phyloP scores from a whole-genome alignment of 805 yeast species.

The Yarrowia yakushimensis region DNA sequence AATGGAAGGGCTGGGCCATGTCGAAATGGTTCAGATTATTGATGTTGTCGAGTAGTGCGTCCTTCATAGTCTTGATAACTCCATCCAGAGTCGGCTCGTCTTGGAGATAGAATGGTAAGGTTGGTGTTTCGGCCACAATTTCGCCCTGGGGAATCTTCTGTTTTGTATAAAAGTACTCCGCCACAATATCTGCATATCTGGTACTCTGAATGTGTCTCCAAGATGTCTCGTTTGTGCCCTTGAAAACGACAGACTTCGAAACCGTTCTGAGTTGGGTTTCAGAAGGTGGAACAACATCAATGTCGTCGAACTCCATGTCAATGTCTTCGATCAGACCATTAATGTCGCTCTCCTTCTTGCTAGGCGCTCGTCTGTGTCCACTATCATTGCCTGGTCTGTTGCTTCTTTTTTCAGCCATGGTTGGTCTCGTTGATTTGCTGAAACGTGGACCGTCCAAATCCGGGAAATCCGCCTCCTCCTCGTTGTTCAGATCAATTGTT shows the following conservation, averaged over 20 bases:
- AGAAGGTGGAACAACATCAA: not conserved
- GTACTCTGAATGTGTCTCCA: constrained; percentile 9
- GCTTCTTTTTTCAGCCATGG: not conserved
- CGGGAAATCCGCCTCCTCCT: not conserved
- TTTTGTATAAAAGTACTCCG: not conserved
- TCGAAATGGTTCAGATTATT: constrained; percentile 3
- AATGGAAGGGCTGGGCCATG: not conserved
- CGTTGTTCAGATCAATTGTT: not conserved
- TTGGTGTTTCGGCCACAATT: not conserved
- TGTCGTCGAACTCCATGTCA: not conserved
- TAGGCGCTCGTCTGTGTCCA: not conserved
- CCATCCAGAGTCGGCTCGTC: not conserved
- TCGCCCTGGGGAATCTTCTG: constrained; percentile 13
- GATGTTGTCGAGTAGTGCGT: not conserved
- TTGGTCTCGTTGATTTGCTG: not conserved
- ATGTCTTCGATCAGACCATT: not conserved
- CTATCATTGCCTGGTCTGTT: not conserved
- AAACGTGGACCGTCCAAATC: not conserved
- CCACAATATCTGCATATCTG: constrained; percentile 1
- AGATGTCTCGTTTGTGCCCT: not conserved
- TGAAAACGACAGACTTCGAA: not conserved
- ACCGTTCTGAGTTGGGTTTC: not conserved
- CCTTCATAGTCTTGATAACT: not conserved
- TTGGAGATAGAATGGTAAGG: not conserved
- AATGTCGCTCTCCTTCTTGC: not conserved